These are phyloP conservation scores for Claviceps maximensis DNA, from an alignment of 2,329 filamentous ascomycete genomes.

Conservation along the genomic window DNA sequence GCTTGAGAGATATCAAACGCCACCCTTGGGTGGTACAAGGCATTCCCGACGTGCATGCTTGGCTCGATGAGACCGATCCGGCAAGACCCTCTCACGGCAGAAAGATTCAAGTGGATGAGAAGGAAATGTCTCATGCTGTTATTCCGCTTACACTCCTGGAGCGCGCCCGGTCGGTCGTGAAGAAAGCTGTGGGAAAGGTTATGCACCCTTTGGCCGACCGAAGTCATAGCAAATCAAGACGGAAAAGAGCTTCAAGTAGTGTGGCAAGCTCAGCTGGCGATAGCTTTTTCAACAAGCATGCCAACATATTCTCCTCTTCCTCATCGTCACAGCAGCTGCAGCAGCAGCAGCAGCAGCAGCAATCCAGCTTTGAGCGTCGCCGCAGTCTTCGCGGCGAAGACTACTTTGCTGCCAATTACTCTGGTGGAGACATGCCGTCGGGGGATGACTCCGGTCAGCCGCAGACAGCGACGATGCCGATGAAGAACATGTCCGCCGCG, in stretches of 20 bases:
- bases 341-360: too few relatives aligned
- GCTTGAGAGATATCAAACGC: constrained; percentile 80
- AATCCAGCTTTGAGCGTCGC: constrained; percentile 40
- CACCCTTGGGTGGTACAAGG: constrained; percentile 83
- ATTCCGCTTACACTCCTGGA: constrained; percentile 81
- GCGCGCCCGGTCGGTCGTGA: constrained; percentile 66
- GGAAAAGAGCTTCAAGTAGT: constrained; percentile 44
- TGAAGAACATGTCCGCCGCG: constrained; percentile 7
- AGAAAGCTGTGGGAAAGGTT: constrained; percentile 51
- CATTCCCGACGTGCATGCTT: constrained; percentile 58
- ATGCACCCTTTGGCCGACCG: constrained; percentile 48
- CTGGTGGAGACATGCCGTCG: constrained; percentile 21
- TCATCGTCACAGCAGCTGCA: too few relatives aligned
- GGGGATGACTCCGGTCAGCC: constrained; percentile 11
- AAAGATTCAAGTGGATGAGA: constrained; percentile 83
- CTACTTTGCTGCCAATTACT: constrained; percentile 31
- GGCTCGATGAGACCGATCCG: constrained; percentile 93
- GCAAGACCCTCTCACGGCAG: constrained; percentile 62
- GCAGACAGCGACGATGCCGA: constrained; percentile 10
- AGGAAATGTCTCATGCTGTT: constrained; percentile 81
- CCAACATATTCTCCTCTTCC: constrained; percentile 34
- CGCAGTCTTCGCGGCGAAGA: constrained; percentile 40
- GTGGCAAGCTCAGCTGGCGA: constrained; percentile 52
- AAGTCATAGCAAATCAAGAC: constrained; percentile 37
- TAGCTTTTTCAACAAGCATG: constrained; percentile 27